A percentile compares a stretch with the other conserved stretches of the same genome.
Evolutionary conservation across 208 protist species (phyloP).

Genomic region (Leishmania major): DNA sequence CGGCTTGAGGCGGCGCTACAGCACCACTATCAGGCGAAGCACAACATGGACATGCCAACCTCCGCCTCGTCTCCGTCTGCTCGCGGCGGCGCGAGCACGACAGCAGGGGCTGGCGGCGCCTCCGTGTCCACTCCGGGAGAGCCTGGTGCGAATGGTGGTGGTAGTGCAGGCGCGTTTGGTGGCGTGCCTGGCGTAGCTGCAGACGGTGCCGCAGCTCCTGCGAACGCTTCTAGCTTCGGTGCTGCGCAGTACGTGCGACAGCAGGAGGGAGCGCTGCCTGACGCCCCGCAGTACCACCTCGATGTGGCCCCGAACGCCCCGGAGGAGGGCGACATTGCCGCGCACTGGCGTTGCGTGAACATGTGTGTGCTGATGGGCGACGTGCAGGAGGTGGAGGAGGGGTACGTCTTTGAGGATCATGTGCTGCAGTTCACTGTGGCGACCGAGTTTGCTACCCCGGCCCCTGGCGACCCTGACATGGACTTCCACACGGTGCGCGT

Average conservation of each 20-base stretch:
- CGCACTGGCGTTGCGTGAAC: conserved; percentile 88
- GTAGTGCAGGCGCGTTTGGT: not conserved
- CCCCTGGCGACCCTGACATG: conserved; percentile 83
- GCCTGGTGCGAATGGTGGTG: not conserved
- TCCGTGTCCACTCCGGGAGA: not conserved
- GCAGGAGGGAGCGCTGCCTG: conserved; percentile 59
- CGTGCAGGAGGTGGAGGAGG: conserved; percentile 78
- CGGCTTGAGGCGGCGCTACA: conserved; percentile 86
- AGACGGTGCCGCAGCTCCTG: not conserved
- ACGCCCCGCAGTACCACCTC: conserved; percentile 82
- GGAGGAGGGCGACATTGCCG: conserved; percentile 82
- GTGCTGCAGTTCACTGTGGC: conserved; percentile 85
- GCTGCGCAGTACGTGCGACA: conserved; percentile 59
- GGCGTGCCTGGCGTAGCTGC: conserved; percentile 3
- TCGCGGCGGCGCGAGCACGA: not conserved
- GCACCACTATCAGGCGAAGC: conserved; percentile 91
- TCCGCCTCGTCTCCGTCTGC: not conserved
- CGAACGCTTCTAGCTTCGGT: not conserved
- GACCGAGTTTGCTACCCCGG: conserved; percentile 80
- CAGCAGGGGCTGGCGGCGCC: not conserved
- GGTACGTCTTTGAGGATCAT: conserved; percentile 87
- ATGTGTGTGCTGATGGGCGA: conserved; percentile 76
- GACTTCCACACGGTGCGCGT: conserved; percentile 89
- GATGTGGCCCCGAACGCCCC: conserved; percentile 87
- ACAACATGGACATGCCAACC: conserved; percentile 84